These are phyloP conservation scores for Penicillium goetzii DNA, from an alignment of 495 filamentous ascomycete species.

Conservation along the genomic window DNA sequence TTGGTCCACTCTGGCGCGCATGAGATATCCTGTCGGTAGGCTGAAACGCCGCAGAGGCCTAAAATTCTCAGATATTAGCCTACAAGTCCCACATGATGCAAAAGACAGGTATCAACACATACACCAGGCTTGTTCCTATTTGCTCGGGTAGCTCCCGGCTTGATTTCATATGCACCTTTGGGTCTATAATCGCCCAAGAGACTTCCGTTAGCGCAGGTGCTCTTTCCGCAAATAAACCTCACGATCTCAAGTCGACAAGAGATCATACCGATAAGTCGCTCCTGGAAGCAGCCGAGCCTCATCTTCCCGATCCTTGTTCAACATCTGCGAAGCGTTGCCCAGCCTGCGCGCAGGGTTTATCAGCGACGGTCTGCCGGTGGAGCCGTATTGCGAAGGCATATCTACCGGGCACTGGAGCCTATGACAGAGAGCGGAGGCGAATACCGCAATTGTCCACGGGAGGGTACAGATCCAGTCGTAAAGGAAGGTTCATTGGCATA, in stretches of 20 bases:
- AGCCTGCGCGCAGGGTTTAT: constrained; percentile 16
- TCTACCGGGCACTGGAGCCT: constrained; percentile 38
- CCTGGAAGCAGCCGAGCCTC: constrained; percentile 32
- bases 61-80: constrained; percentile 11
- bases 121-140: constrained; percentile 28
- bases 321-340: constrained; percentile 28
- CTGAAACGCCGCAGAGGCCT: constrained; percentile 27
- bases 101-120: constrained; percentile 1
- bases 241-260: background rate
- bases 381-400: constrained; percentile 24
- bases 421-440: constrained; percentile 28
- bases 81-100: background rate
- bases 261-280: constrained; percentile 22
- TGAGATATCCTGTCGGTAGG: constrained; percentile 39
- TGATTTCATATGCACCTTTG: constrained; percentile 21
- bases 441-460: constrained; percentile 34
- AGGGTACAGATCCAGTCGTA: constrained; percentile 22
- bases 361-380: constrained; percentile 18
- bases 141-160: constrained; percentile 18
- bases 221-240: background rate
- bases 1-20: constrained; percentile 43
- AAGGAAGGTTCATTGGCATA: constrained; percentile 36
- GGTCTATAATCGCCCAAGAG: constrained; percentile 13
- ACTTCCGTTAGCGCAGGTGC: constrained; percentile 3
- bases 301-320: constrained; percentile 24